Evolutionary conservation across 1,139 yeast genomes (phyloP).

Genomic region (Suhomyces bolitotheri): DNA sequence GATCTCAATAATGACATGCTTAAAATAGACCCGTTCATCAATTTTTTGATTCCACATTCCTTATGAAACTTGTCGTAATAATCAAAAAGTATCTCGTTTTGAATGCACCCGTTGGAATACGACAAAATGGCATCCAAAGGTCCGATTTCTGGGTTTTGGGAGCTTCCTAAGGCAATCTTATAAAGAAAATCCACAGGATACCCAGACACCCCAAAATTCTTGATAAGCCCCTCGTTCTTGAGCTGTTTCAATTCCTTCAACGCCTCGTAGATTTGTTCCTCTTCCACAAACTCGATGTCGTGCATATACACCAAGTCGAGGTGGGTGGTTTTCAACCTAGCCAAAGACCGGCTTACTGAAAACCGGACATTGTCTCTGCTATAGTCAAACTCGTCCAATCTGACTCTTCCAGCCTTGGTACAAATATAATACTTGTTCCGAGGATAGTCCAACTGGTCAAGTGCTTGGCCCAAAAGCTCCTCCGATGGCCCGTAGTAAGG

Average conservation of each 20-base stretch:
- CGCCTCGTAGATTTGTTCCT: conserved; percentile 59
- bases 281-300: conserved; percentile 79
- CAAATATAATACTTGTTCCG: conserved; percentile 71
- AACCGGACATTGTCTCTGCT: conserved; percentile 55
- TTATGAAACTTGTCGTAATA: conserved; percentile 50
- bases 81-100: conserved; percentile 60
- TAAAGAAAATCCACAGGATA: conserved; percentile 75
- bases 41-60: conserved; percentile 55
- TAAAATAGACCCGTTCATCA: conserved; percentile 81
- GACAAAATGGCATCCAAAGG: conserved; percentile 73
- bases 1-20: conserved; percentile 84
- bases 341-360: conserved; percentile 66
- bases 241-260: conserved; percentile 56
- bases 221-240: conserved; percentile 64
- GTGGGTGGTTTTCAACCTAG: conserved; percentile 63
- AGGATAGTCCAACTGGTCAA: conserved; percentile 45
- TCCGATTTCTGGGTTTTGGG: conserved; percentile 36
- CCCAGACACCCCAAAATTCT: conserved; percentile 78
- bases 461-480: conserved; percentile 65
- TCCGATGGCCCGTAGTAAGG: conserved; percentile 95
- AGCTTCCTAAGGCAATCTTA: conserved; percentile 44
- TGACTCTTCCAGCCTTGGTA: conserved; percentile 84
- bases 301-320: conserved; percentile 83
- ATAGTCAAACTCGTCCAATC: conserved; percentile 73
- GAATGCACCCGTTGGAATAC: conserved; percentile 82